Percentiles rank a stretch among this genome's conserved stretches.
phyloP scores from a whole-genome alignment of 805 yeast species.

The Candida takata region DNA sequence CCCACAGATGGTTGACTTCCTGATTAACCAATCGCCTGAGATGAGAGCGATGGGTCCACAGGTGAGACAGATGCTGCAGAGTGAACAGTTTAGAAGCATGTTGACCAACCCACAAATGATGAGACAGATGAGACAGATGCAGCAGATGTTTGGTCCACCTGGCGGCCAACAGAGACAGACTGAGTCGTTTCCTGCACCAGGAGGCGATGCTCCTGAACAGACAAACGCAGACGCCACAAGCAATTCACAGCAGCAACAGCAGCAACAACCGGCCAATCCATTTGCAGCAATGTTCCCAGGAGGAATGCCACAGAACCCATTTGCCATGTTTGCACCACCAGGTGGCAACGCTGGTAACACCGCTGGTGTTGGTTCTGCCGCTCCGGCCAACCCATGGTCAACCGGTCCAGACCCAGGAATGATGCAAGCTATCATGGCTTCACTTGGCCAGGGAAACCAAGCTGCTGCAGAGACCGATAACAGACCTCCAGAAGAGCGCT shows the following conservation, averaged over 20 bases:
- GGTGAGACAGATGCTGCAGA: conserved; percentile 77
- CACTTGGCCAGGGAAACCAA: conserved; percentile 28
- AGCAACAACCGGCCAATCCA: conserved; percentile 35
- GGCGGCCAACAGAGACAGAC: conserved; percentile 19
- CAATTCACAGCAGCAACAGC: conserved; percentile 17
- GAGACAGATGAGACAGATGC: conserved; percentile 76
- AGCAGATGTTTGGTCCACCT: conserved; percentile 35
- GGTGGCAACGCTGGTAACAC: background rate
- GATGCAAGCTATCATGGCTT: conserved; percentile 33
- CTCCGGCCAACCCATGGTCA: conserved; percentile 3
- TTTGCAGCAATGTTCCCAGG: conserved; percentile 39
- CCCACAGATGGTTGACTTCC: conserved; percentile 80
- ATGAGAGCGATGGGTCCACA: conserved; percentile 84
- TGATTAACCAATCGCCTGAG: conserved; percentile 80
- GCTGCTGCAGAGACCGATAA: conserved; percentile 33
- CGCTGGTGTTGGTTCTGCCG: conserved; percentile 1
- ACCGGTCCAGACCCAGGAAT: conserved; percentile 36
- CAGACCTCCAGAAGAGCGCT: conserved; percentile 77
- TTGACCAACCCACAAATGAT: conserved; percentile 77
- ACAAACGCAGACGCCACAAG: conserved; percentile 18
- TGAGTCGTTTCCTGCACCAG: conserved; percentile 44
- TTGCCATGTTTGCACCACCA: conserved; percentile 26
- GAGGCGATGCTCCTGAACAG: conserved; percentile 27
- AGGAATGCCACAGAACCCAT: conserved; percentile 34
- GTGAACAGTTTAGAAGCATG: conserved; percentile 76